phyloP scores from a whole-genome alignment of 768 basidiomycete species.

The Boletus tomentosulus region DNA sequence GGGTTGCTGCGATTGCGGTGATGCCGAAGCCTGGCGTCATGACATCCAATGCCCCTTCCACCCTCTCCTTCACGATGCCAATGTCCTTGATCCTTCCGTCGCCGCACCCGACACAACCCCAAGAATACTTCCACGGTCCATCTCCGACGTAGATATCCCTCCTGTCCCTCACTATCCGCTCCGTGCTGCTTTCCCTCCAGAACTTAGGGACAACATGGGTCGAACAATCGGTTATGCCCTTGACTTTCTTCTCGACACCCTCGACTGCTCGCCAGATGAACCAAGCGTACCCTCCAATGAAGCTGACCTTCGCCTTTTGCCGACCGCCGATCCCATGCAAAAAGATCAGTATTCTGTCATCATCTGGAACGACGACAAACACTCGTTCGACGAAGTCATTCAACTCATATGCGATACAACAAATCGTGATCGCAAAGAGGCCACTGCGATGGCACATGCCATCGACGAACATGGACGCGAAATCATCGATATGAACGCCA shows the following conservation, averaged over 20 bases:
- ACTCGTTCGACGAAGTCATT: constrained; percentile 86
- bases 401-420: constrained; percentile 59
- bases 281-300: constrained; percentile 62
- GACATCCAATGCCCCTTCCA: constrained; percentile 71
- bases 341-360: constrained; percentile 79
- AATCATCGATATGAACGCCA: constrained; percentile 71
- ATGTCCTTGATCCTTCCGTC: constrained; percentile 4
- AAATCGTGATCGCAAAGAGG: constrained; percentile 51
- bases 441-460: constrained; percentile 47
- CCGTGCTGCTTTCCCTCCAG: constrained; percentile 53
- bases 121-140: constrained; percentile 37
- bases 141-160: constrained; percentile 48
- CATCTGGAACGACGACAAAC: constrained; percentile 97
- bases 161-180: constrained; percentile 58
- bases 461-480: constrained; percentile 81
- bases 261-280: constrained; percentile 81
- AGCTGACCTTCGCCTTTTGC: constrained; percentile 66
- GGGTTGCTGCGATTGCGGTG: constrained; percentile 94
- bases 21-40: constrained; percentile 79
- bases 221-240: constrained; percentile 72
- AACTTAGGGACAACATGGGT: constrained; percentile 70
- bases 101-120: constrained; percentile 37
- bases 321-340: constrained; percentile 73
- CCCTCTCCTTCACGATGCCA: constrained; percentile 42
- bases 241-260: constrained; percentile 78